A percentile compares a stretch with the other conserved stretches of the same genome.
Evolutionary conservation across 768 basidiomycete genomes (phyloP).

Genomic region (Xerocomellus amylosporus): DNA sequence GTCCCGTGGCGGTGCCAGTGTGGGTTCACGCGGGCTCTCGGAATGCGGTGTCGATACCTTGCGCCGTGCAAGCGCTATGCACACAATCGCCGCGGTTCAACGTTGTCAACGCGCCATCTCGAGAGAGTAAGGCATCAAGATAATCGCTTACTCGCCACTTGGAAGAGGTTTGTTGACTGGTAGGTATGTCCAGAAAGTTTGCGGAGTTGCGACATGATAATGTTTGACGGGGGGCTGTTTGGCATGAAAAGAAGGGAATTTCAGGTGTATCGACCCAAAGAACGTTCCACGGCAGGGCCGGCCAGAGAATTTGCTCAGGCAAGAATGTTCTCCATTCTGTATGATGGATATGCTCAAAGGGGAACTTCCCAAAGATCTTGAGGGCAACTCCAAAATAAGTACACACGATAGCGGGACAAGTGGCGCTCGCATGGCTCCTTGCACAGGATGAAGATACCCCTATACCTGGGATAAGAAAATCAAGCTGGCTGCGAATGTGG

Average conservation of each 20-base stretch:
- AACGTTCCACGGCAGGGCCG: conserved; percentile 21
- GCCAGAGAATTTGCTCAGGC: not conserved
- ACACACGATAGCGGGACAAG: conserved; percentile 39
- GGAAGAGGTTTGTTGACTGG: conserved; percentile 54
- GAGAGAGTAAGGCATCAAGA: conserved; percentile 47
- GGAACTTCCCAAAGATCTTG: conserved; percentile 47
- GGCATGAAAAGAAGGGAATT: conserved; percentile 18
- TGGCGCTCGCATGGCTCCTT: conserved; percentile 41
- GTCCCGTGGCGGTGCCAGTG: too few relatives aligned
- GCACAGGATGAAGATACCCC: conserved; percentile 38
- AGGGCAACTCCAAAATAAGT: conserved; percentile 32
- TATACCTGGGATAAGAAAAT: conserved; percentile 40
- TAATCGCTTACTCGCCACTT: conserved; percentile 52
- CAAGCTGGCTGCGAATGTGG: conserved; percentile 18
- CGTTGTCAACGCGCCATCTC: too few relatives aligned
- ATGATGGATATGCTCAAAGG: conserved; percentile 22
- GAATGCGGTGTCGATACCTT: conserved; percentile 47
- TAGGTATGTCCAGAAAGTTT: conserved; percentile 27
- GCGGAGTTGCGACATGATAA: not conserved
- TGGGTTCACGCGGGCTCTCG: too few relatives aligned
- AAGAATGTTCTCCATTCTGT: not conserved
- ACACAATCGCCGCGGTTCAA: conserved; percentile 50
- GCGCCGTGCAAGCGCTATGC: conserved; percentile 48
- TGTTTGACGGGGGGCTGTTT: not conserved
- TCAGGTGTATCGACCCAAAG: conserved; percentile 23